Conservation (phyloP, 2,329 filamentous ascomycete species). For the Pyrenophora tritici-repentis region DNA sequence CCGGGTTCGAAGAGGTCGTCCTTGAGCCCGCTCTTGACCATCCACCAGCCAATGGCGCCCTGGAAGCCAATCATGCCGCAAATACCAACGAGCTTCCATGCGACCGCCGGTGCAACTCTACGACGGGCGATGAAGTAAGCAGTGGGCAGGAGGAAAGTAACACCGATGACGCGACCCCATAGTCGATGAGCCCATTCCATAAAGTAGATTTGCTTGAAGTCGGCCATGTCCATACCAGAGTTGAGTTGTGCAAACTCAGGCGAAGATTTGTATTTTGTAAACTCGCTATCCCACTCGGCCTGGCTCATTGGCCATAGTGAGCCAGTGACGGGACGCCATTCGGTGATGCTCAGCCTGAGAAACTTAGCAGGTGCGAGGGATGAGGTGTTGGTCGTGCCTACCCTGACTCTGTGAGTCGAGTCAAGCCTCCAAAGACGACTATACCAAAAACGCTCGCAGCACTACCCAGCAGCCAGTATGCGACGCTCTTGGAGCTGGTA, state of each 20-base stretch:
- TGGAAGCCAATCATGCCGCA: conserved; percentile 91
- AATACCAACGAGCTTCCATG: conserved; percentile 78
- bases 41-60: conserved; percentile 97
- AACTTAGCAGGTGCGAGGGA: conserved; percentile 20
- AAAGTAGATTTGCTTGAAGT: conserved; percentile 99
- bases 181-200: conserved; percentile 98
- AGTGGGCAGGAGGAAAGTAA: conserved; percentile 87
- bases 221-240: conserved; percentile 85
- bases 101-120: conserved; percentile 78
- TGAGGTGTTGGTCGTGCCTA: conserved; percentile 50
- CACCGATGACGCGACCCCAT: conserved; percentile 89
- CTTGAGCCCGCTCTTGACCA: conserved; percentile 95
- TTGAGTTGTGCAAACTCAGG: conserved; percentile 94
- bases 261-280: conserved; percentile 86
- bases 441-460: conserved; percentile 95
- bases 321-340: conserved; percentile 97
- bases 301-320: conserved; percentile 79
- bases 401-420: conserved; percentile 94
- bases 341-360: conserved; percentile 87
- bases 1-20: conserved; percentile 94
- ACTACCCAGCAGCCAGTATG: conserved; percentile 90
- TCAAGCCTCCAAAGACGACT: conserved; percentile 92
- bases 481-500: conserved; percentile 75
- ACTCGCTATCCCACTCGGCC: conserved; percentile 89
- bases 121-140: conserved; percentile 84